These are phyloP conservation scores for Heracleum sosnowskyi DNA, from an alignment of 129 eudicot genomes.

Conservation along the genomic window DNA sequence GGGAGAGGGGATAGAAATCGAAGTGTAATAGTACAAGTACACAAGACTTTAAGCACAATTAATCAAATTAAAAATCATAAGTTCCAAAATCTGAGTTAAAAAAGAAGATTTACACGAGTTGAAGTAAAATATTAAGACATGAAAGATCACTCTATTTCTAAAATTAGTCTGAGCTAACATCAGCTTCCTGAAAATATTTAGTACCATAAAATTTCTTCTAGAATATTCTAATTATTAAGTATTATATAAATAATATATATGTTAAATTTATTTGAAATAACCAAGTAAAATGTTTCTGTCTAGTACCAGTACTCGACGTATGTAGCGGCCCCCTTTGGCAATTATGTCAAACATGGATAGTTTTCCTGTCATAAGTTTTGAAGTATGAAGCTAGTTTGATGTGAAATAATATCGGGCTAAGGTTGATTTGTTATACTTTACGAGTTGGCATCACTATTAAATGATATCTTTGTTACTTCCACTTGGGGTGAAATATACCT, in stretches of 20 bases:
- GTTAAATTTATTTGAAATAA: background rate
- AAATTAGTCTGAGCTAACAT: background rate
- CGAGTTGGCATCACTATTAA: too few species aligned
- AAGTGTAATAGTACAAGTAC: background rate
- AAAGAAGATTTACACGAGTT: background rate
- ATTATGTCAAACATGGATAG: background rate
- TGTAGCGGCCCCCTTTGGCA: background rate
- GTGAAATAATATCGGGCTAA: background rate
- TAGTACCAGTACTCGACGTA: too few species aligned
- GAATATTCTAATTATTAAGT: background rate
- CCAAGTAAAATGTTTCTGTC: background rate
- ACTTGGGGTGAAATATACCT: background rate
- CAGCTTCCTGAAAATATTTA: background rate
- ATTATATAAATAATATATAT: background rate
- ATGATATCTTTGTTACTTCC: background rate
- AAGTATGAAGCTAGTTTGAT: background rate
- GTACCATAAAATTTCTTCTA: background rate
- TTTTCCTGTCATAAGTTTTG: background rate
- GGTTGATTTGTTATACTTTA: background rate
- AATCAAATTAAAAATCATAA: too few species aligned
- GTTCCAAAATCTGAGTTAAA: background rate
- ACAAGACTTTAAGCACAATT: background rate
- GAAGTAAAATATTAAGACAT: background rate
- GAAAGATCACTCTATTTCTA: background rate
- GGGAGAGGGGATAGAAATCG: background rate